Conservation (phyloP, 345 rosid genomes). For the Xanthoceras sorbifolium region DNA sequence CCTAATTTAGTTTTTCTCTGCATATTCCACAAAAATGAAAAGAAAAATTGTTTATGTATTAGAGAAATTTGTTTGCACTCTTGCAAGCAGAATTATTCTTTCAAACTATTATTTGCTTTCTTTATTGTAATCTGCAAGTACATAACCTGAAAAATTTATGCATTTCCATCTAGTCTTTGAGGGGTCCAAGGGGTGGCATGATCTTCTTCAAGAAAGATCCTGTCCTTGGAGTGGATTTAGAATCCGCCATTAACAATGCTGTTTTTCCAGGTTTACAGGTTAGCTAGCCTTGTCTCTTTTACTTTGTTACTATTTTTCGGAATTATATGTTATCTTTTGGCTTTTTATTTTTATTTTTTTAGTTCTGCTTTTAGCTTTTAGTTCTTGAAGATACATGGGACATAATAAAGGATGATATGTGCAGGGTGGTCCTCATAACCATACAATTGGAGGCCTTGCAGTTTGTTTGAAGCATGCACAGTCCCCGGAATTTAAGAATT, state of each 20-base stretch:
- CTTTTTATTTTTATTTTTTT: too few relatives aligned
- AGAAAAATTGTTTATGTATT: too few relatives aligned
- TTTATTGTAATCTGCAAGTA: conserved; percentile 12
- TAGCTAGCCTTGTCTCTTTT: conserved; percentile 16
- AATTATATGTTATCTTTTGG: neutral
- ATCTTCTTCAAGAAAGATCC: conserved; percentile 84
- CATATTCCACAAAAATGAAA: neutral
- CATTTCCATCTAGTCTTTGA: conserved; percentile 60
- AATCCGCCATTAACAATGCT: conserved; percentile 88
- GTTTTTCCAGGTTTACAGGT: conserved; percentile 98
- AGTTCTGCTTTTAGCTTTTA: neutral
- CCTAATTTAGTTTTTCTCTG: neutral
- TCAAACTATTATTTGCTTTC: neutral
- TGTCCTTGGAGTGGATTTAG: conserved; percentile 78
- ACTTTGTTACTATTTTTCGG: neutral
- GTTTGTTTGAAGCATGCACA: conserved; percentile 90
- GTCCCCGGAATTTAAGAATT: conserved; percentile 65
- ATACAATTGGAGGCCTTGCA: conserved; percentile 88
- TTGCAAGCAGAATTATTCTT: neutral
- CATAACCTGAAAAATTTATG: conserved; percentile 10
- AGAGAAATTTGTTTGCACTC: neutral
- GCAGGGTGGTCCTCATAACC: conserved; percentile 98
- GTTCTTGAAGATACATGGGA: neutral
- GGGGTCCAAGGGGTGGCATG: conserved; percentile 99
- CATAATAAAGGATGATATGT: conserved; percentile 11